These are phyloP conservation scores for Chrysosporium keratinophilum DNA, from an alignment of 2,329 filamentous ascomycete genomes.

Conservation along the genomic window DNA sequence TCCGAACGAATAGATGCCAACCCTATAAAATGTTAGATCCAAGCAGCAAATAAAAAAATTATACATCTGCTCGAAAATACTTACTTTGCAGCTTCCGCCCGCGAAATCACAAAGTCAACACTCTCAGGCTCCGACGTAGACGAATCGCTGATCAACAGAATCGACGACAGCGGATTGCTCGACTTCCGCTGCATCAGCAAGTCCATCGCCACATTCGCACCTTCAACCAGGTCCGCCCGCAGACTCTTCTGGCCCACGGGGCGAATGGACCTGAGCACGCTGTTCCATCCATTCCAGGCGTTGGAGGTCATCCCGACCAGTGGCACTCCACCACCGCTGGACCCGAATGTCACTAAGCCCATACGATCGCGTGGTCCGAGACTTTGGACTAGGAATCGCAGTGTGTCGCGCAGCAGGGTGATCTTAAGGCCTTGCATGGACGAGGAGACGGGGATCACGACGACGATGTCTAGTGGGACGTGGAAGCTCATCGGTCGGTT, in stretches of 20 bases:
- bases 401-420: conserved; percentile 77
- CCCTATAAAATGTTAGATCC: conserved; percentile 42
- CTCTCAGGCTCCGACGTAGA: conserved; percentile 89
- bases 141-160: conserved; percentile 93
- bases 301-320: conserved; percentile 98
- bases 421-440: conserved; percentile 99
- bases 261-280: conserved; percentile 74
- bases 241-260: conserved; percentile 95
- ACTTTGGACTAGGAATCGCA: conserved; percentile 82
- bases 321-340: conserved; percentile 81
- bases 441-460: conserved; percentile 92
- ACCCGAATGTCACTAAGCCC: conserved; percentile 95
- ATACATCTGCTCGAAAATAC: conserved; percentile 26
- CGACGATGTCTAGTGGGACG: conserved; percentile 87
- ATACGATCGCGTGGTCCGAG: conserved; percentile 90
- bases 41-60: conserved; percentile 3
- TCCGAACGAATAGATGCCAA: conserved; percentile 92
- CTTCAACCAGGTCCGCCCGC: conserved; percentile 91
- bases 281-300: conserved; percentile 82
- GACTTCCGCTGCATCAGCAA: conserved; percentile 95
- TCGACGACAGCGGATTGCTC: conserved; percentile 88
- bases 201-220: conserved; percentile 97
- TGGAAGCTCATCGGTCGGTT: conserved; percentile 52
- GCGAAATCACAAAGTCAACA: conserved; percentile 93
- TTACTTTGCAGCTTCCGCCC: conserved; percentile 92